phyloP scores from a whole-genome alignment of 306 rosid species.

The Trifolium pratense region DNA sequence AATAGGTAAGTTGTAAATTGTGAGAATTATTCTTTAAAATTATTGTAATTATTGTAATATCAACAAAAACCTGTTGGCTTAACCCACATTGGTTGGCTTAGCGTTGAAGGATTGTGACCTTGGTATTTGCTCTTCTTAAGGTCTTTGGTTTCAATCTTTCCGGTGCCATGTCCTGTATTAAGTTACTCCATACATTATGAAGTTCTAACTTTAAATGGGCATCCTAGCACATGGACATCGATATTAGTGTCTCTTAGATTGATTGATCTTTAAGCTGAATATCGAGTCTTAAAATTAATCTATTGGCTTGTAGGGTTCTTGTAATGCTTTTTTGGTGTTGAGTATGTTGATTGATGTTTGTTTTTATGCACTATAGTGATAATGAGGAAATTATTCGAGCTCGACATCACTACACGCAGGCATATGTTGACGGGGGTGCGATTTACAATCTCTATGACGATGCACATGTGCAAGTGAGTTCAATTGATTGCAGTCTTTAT shows the following conservation, averaged over 20 bases:
- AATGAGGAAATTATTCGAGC: slow-evolving; percentile 57
- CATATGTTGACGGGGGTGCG: slow-evolving; percentile 55
- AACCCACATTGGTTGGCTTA: not conserved
- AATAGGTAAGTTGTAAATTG: slow-evolving; percentile 13
- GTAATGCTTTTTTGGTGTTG: not conserved
- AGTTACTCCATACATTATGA: too few relatives aligned
- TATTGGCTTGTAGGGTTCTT: too few relatives aligned
- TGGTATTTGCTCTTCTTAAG: too few relatives aligned
- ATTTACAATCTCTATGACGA: slow-evolving; percentile 63
- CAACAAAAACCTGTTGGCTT: not conserved
- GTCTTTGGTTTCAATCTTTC: too few relatives aligned
- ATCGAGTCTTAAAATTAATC: too few relatives aligned
- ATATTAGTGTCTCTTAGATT: too few relatives aligned
- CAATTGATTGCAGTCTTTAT: not conserved
- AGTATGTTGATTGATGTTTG: not conserved
- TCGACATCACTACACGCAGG: slow-evolving; percentile 51
- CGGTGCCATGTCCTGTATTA: too few relatives aligned
- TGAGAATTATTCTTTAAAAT: not conserved
- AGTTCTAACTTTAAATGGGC: too few relatives aligned
- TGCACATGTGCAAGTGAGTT: slow-evolving; percentile 71
- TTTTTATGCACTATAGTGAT: slow-evolving; percentile 22
- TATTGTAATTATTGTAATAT: not conserved
- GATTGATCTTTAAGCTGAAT: too few relatives aligned
- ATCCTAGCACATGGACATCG: too few relatives aligned
- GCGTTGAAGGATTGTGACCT: too few relatives aligned